Base-by-base conservation (phyloP, 2,329 filamentous ascomycete genomes). In the Aspergillus versicolor region DNA sequence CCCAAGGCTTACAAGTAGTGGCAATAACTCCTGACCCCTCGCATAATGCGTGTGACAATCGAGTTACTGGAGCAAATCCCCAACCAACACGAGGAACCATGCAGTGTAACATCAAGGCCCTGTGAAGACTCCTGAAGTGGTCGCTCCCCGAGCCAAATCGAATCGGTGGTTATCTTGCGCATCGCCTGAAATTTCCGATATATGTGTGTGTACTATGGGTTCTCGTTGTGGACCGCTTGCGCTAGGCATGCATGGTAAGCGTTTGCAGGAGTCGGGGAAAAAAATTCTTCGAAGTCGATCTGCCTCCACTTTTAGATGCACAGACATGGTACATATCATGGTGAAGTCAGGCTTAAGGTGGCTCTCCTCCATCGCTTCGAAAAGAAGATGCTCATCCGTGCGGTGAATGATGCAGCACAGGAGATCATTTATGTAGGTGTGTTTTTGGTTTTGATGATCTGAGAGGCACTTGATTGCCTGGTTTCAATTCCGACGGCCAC, bases 51-150 rank as follows among this genome's bases (percentile, higher is more conserved):
- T 40, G 48, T 49, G 19, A 49, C 50, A n/a, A 44, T 52, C 40
- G 32, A 42, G 19, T n/a, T 40, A 30, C n/a, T 15, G n/a, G 30
- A 46, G 50, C 27, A 57, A 57, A 54, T 57, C 27, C 30, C 45
- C 50, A 40, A 43, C 30, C 27, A 45, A 57, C 55, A 57, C 49
- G 55, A 57, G 55, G 48, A 49, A 32, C 30, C 11, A 42, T 44
- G 48, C 21, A 3, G 54, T 52, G 49, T 42, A 52, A 52, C 54
- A 13, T 13, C 15, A 38, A 30, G 4, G 15, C 27, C n/a, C 22
- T 30, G n/a, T 6, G 11, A 19, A 40, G 27, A 30, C 8, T 30
- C 27, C 27, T 30, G 27, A 30, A 30, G 27, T 30, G 27, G 9
- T 30, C 8, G 27, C 27, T 12, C 32, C 27, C 30, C 51, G 19